phyloP scores from a whole-genome alignment of 2,329 filamentous ascomycete genomes.

The Fusarium sp. region DNA sequence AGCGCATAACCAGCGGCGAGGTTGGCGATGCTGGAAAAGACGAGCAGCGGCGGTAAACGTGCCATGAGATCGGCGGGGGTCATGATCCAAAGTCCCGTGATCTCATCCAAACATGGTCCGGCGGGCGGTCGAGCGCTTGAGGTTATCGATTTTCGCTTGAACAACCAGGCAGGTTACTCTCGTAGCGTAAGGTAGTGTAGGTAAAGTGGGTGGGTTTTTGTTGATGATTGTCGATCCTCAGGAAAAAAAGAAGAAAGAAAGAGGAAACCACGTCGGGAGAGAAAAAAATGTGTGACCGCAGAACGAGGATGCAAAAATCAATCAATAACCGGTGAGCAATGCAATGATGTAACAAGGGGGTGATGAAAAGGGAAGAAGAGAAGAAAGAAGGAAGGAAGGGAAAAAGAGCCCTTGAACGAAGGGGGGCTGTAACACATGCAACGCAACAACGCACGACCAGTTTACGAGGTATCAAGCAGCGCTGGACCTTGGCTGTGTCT shows the following conservation, averaged over 20 bases:
- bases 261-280: constrained; percentile 12
- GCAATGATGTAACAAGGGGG: constrained; percentile 22
- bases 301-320: constrained; percentile 9
- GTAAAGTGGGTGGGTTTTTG: constrained; percentile 5
- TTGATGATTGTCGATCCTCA: constrained; percentile 11
- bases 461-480: constrained; percentile 19
- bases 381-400: constrained; percentile 27
- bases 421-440: constrained; percentile 26
- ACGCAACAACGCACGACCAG: constrained; percentile 1
- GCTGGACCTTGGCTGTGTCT: constrained; percentile 24
- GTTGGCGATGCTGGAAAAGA: constrained; percentile 51
- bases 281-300: constrained; percentile 17
- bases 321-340: constrained; percentile 12
- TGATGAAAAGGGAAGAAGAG: constrained; percentile 22
- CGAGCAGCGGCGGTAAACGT: constrained; percentile 52
- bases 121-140: constrained; percentile 3
- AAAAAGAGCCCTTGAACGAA: constrained; percentile 29
- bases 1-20: constrained; percentile 53
- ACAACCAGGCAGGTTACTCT: neutral
- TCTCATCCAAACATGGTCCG: constrained; percentile 42
- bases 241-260: constrained; percentile 7
- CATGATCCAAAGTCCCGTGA: constrained; percentile 39
- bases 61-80: constrained; percentile 49
- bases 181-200: neutral
- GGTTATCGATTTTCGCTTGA: constrained; percentile 4